Base-by-base conservation (phyloP, 148 eudicot species). In the Cornus controversa region DNA sequence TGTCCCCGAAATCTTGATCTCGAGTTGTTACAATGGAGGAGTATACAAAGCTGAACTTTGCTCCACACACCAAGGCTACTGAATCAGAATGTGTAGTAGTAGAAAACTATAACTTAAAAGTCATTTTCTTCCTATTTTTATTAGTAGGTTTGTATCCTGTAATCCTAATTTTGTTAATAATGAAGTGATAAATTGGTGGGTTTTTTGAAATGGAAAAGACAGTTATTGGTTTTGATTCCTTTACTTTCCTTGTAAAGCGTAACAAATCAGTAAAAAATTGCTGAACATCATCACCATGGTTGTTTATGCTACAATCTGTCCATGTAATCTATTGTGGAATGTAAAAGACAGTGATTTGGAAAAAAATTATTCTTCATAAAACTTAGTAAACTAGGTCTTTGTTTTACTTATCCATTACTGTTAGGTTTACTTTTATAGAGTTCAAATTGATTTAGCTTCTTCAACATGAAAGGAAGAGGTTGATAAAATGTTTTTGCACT, bases 231-330 rank as follows among this genome's bases (percentile, higher is more conserved):
- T 74, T 64, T 64, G 40, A 37, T 78, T 66, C 67, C 57, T 23
- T 67, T 54, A 36, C 74, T 78, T 70, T 67, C 79, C 64, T 50
- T 60, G 6, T 66, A 72, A n/a, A n/a, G n/a, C n/a, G n/a, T n/a
- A n/a, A n/a, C n/a, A n/a, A 67, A 68, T 72, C 31, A 6, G 36
- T 13, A 3, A 54, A n/a, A 6, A 71, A 77, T 6, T 36, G 53
- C 74, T 45, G 16, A 78, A 58, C 42, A 15, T 29, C 28, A 36
- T 47, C 7, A 8, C 14, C 7, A 47, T 47, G 57, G 57, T 50
- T 50, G 18, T 11, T 50, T 50, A 50, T 50, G 14, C 57, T 11
- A 2, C 57, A 50, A 11, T 50, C 57, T 16, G 20, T 15, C 4
- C 57, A 50, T 11, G 57, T 11, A 50, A 50, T 50, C 57, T 50